These are phyloP conservation scores for Schizothecium vesticola DNA, from an alignment of 495 filamentous ascomycete genomes.

Conservation along the genomic window DNA sequence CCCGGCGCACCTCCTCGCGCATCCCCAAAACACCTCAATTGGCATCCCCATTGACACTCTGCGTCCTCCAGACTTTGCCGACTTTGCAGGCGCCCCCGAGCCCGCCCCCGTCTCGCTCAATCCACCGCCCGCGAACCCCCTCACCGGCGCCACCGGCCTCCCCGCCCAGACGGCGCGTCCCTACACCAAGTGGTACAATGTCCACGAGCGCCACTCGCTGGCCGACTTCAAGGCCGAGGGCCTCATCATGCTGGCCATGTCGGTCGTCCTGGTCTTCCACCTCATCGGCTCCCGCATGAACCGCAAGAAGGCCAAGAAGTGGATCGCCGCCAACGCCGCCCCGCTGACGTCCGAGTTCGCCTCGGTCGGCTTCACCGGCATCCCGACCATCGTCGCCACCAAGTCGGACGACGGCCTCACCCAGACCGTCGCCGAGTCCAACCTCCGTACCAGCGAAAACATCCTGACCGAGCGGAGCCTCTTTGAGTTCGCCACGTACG, in stretches of 20 bases:
- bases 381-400: slow-evolving; percentile 32
- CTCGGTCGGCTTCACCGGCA: slow-evolving; percentile 69
- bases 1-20: not conserved
- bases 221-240: slow-evolving; percentile 84
- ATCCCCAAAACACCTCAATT: not conserved
- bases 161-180: slow-evolving; percentile 49
- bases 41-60: slow-evolving; percentile 4
- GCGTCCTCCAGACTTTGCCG: slow-evolving; percentile 60
- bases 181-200: slow-evolving; percentile 93
- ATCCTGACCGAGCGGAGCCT: slow-evolving; percentile 76
- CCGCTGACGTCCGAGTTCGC: slow-evolving; percentile 77
- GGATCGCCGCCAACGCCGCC: slow-evolving; percentile 70
- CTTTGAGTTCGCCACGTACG: slow-evolving; percentile 81
- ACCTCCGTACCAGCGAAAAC: slow-evolving; percentile 46
- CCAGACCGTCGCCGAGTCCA: slow-evolving; percentile 23
- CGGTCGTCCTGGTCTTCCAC: slow-evolving; percentile 70
- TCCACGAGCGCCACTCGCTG: slow-evolving; percentile 81
- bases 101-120: slow-evolving; percentile 47
- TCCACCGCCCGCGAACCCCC: slow-evolving; percentile 23
- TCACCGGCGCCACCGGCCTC: slow-evolving; percentile 33
- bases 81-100: slow-evolving; percentile 65
- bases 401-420: slow-evolving; percentile 39
- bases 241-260: slow-evolving; percentile 68
- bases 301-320: slow-evolving; percentile 69
- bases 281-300: slow-evolving; percentile 79